These are phyloP conservation scores for Melampsora allii-populina DNA, from an alignment of 1,284 basidiomycete species.

Conservation along the genomic window DNA sequence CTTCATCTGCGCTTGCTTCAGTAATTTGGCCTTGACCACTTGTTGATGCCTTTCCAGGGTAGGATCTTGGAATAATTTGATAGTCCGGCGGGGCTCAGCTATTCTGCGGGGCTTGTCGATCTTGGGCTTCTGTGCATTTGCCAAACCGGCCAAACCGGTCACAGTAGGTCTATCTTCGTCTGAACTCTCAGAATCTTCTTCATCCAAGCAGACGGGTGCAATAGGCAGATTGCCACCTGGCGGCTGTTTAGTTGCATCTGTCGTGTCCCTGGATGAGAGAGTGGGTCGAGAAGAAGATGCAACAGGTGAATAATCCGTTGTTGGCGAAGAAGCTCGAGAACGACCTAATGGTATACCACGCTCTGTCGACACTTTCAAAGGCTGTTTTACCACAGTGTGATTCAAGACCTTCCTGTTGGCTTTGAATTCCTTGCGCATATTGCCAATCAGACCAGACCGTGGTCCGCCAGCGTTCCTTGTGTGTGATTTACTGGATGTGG, in stretches of 20 bases:
- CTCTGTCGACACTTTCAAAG: constrained; percentile 1
- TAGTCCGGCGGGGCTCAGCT: constrained; percentile 34
- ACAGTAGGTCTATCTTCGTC: constrained; percentile 19
- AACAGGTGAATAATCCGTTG: not conserved
- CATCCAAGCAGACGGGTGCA: not conserved
- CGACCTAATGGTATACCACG: not conserved
- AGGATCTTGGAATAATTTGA: constrained; percentile 41
- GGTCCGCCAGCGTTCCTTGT: constrained; percentile 5
- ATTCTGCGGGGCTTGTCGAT: constrained; percentile 34
- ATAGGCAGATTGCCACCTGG: not conserved
- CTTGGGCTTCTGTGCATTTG: constrained; percentile 32
- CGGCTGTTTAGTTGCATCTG: not conserved
- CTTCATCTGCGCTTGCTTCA: constrained; percentile 62
- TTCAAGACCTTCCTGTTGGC: constrained; percentile 12
- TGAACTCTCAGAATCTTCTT: constrained; percentile 31
- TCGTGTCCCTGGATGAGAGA: not conserved
- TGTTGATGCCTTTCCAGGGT: constrained; percentile 22
- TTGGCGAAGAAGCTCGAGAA: not conserved
- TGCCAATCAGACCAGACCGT: constrained; percentile 11
- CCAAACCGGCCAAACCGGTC: constrained; percentile 30
- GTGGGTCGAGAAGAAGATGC: not conserved
- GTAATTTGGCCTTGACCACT: constrained; percentile 56
- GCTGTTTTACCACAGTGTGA: constrained; percentile 14
- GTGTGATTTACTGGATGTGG: constrained; percentile 13
- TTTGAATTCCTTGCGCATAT: constrained; percentile 34